Evolutionary conservation across 495 filamentous ascomycete species (phyloP).

Genomic region (Penicillium coprophilum): DNA sequence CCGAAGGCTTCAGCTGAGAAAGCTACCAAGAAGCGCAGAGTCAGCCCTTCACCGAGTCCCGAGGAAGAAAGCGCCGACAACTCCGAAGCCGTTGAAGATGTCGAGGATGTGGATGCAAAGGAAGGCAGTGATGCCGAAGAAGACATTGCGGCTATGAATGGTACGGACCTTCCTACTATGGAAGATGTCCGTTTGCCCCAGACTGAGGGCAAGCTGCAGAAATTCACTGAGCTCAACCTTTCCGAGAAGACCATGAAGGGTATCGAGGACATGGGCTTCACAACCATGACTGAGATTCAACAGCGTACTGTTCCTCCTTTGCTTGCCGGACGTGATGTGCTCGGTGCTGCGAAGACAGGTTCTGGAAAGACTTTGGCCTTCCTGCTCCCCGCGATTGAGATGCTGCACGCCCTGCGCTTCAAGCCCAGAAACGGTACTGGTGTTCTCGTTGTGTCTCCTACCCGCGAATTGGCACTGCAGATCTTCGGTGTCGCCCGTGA

Average conservation of each 20-base stretch:
- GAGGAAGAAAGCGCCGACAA: slow-evolving; percentile 33
- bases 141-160: slow-evolving; percentile 24
- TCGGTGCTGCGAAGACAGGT: slow-evolving; percentile 96
- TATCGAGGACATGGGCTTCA: slow-evolving; percentile 87
- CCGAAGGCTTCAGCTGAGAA: slow-evolving; percentile 26
- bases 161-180: slow-evolving; percentile 50
- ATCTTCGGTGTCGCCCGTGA: slow-evolving; percentile 96
- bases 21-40: slow-evolving; percentile 40
- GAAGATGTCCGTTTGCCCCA: slow-evolving; percentile 56
- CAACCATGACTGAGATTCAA: slow-evolving; percentile 96
- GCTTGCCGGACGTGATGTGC: slow-evolving; percentile 86
- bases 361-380: slow-evolving; percentile 96
- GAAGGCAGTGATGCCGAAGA: slow-evolving; percentile 25
- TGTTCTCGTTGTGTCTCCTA: slow-evolving; percentile 69
- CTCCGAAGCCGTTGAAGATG: slow-evolving; percentile 25
- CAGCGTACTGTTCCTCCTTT: slow-evolving; percentile 81
- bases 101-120: slow-evolving; percentile 19
- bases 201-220: slow-evolving; percentile 52
- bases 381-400: slow-evolving; percentile 91
- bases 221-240: slow-evolving; percentile 80
- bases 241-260: slow-evolving; percentile 85
- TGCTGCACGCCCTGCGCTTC: slow-evolving; percentile 86
- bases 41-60: slow-evolving; percentile 33
- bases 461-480: slow-evolving; percentile 86
- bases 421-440: slow-evolving; percentile 81